Percentiles rank a stretch among this genome's conserved stretches.
Evolutionary conservation across 352 stramenopile species (phyloP).

Genomic region (Globisporangium emineosum): DNA sequence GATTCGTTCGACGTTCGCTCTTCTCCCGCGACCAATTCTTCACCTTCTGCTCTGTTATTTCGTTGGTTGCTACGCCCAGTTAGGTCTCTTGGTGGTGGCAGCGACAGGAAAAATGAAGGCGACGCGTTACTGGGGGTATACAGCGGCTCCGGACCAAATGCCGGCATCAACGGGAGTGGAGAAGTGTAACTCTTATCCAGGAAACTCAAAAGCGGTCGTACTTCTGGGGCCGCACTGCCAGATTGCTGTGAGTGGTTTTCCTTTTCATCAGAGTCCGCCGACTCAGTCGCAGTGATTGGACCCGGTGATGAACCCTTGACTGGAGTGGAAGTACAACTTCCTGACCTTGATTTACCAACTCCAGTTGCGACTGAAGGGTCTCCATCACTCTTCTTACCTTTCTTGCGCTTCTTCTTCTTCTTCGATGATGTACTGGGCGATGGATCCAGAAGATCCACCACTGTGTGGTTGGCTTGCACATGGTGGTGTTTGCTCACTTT

Average conservation of each 20-base stretch:
- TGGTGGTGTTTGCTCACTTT: constrained; percentile 2
- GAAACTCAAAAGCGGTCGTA: constrained; percentile 30
- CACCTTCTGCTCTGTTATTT: constrained; percentile 10
- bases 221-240: constrained; percentile 21
- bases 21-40: constrained; percentile 21
- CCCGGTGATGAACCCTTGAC: not conserved
- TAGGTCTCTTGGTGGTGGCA: constrained; percentile 30
- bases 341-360: not conserved
- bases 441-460: constrained; percentile 8
- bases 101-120: constrained; percentile 53
- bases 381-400: constrained; percentile 17
- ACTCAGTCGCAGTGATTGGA: not conserved
- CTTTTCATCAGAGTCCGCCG: not conserved
- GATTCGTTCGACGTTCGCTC: constrained; percentile 20
- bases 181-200: constrained; percentile 36
- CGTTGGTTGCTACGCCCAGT: not conserved
- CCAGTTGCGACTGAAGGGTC: not conserved
- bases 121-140: constrained; percentile 30
- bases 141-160: constrained; percentile 45
- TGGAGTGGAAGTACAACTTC: not conserved
- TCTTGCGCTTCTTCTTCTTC: constrained; percentile 26
- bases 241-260: constrained; percentile 17
- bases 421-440: not conserved
- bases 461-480: not conserved
- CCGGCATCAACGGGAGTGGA: constrained; percentile 25